phyloP scores from a whole-genome alignment of 2,329 filamentous ascomycete species.

The Aphanocladium album region DNA sequence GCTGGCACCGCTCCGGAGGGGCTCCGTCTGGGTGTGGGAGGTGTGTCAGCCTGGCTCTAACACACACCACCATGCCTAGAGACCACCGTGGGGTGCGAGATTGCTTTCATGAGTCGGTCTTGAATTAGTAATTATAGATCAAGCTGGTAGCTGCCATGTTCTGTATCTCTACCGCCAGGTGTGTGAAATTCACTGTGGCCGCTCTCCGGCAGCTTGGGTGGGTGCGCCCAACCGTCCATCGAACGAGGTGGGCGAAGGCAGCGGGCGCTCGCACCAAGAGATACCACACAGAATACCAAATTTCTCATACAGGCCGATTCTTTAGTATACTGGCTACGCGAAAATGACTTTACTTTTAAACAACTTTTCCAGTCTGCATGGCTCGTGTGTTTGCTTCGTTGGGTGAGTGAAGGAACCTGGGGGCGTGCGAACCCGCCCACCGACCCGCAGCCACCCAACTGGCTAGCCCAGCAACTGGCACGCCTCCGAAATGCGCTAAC shows the following conservation, averaged over 20 bases:
- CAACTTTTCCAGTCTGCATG: not conserved
- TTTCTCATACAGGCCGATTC: not conserved
- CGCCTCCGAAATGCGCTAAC: not conserved
- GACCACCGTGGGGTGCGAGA: not conserved
- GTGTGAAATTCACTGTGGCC: not conserved
- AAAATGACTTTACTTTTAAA: not conserved
- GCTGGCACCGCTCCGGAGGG: not conserved
- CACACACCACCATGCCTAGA: not conserved
- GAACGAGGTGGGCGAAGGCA: not conserved
- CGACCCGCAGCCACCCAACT: not conserved
- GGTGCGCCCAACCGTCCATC: not conserved
- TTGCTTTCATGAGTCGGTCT: not conserved
- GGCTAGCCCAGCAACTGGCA: not conserved
- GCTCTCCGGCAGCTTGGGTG: not conserved
- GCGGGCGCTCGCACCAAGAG: not conserved
- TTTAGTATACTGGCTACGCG: not conserved
- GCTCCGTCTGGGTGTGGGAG: not conserved
- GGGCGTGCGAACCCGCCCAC: too few relatives aligned
- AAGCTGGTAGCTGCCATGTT: not conserved
- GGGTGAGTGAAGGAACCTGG: not conserved
- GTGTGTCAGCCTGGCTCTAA: not conserved
- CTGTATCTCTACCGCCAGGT: not conserved
- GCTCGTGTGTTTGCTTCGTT: not conserved
- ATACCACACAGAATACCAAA: not conserved
- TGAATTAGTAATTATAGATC: not conserved